Evolutionary conservation across 257 asterid species (phyloP).

Genomic region (Anisodus acutangulus): DNA sequence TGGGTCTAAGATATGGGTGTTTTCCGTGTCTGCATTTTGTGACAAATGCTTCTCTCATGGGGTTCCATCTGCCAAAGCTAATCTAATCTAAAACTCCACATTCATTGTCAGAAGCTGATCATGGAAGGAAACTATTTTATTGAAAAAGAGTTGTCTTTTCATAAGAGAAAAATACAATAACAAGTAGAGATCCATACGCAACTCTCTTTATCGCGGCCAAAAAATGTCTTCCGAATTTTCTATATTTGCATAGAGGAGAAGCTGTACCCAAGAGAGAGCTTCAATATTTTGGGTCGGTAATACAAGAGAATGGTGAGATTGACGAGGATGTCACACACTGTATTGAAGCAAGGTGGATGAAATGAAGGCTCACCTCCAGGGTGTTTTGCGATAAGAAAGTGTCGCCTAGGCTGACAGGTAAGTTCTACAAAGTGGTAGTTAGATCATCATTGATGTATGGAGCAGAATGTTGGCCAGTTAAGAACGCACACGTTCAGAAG

Average conservation of each 20-base stretch:
- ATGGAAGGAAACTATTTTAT: neutral
- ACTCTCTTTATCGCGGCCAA: neutral
- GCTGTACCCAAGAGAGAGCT: no score
- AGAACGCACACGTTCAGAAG: no score
- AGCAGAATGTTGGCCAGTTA: no score
- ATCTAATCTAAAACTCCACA: neutral
- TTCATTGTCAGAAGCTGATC: slow-evolving; percentile 6
- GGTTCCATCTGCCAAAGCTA: neutral
- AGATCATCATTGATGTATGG: no score
- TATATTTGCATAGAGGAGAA: neutral
- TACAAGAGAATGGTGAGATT: no score
- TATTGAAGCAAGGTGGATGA: no score
- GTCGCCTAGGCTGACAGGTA: no score
- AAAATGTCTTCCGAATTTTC: neutral
- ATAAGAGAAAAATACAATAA: slow-evolving; percentile 8
- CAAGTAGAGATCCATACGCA: slow-evolving; percentile 22
- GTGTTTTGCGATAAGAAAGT: no score
- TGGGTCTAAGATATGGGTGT: slow-evolving; percentile 9
- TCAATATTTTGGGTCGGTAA: no score
- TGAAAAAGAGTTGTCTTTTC: slow-evolving; percentile 1
- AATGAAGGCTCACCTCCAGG: no score
- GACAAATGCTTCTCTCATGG: slow-evolving; percentile 12
- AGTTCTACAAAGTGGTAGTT: no score
- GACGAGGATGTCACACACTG: no score
- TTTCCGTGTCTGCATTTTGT: neutral